These are phyloP conservation scores for Pedinophyceae sp. DNA, from an alignment of 139 green algal genomes.

Conservation along the genomic window DNA sequence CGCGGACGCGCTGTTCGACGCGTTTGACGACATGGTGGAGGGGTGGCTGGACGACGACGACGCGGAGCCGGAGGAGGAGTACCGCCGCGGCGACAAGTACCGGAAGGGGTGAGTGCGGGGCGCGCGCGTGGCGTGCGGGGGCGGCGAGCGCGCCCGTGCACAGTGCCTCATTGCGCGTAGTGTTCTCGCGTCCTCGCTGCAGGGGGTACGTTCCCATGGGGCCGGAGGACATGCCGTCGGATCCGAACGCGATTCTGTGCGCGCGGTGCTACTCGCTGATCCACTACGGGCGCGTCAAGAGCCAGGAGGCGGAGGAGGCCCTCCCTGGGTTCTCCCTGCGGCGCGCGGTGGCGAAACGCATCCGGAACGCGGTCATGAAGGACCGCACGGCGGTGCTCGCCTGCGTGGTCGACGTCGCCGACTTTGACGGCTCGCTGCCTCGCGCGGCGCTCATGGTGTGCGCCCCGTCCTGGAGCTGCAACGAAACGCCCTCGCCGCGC, in stretches of 20 bases:
- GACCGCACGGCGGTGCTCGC: conserved; percentile 65
- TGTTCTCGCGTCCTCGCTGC: no score
- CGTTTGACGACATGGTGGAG: conserved; percentile 13
- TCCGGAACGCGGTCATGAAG: conserved; percentile 52
- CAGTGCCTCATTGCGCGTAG: no score
- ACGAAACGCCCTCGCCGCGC: no score
- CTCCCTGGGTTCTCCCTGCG: conserved; percentile 71
- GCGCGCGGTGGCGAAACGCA: conserved; percentile 44
- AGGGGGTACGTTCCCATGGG: background rate
- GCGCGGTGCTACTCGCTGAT: conserved; percentile 74
- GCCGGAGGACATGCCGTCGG: background rate
- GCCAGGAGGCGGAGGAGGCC: conserved; percentile 26
- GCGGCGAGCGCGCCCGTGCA: no score
- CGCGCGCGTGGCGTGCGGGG: no score
- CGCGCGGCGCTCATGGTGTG: conserved; percentile 22
- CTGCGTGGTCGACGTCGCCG: conserved; percentile 69
- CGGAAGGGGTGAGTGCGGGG: background rate
- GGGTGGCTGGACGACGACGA: conserved; percentile 9
- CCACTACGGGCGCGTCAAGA: conserved; percentile 65
- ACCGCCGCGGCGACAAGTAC: background rate
- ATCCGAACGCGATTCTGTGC: conserved; percentile 44
- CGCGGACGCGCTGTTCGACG: conserved; percentile 6
- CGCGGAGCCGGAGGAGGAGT: conserved; percentile 3
- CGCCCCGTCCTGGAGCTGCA: conserved; percentile 15
- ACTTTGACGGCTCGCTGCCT: conserved; percentile 95